Base-by-base conservation (phyloP, 331 rosid genomes). In the Quercus phellos region DNA sequence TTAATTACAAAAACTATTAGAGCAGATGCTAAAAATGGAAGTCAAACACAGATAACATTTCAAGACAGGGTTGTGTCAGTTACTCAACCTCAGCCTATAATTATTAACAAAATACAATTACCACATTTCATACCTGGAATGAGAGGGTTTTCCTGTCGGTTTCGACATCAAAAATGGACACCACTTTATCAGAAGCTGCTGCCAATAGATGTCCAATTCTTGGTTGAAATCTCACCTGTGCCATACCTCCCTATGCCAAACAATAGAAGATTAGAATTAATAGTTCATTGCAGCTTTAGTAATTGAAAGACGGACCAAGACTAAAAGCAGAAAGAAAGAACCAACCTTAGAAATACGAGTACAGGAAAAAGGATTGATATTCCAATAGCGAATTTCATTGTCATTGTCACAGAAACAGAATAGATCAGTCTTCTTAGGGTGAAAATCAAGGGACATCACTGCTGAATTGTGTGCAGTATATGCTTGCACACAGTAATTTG, bases 201-300 rank as follows among this genome's bases (percentile, higher is more conserved):
- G 87, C 90, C 63, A 87, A 81, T 7, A 74, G 50, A 1, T 72
- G 86, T 22, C 90, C 90, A 7, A 30, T 14, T 79, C 78, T 75
- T 54, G 90, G 90, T 76, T 87, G 90, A 82, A 87, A 87, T 77
- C 90, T 84, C 85, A 84, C 90, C 71, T 82, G 79, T 51, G 83
- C 43, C 78, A 29, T 82, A 74, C 83, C 90, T 60, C 88, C 90
- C 90, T 87, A 77, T 30, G 72, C 73, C 72, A 77, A 74, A 51
- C 75, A 68, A 55, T 56, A 69, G 55, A 58, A 22, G 79, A 63
- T 64, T 64, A 17, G 14, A 66, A 34, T 29, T 32, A 34, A 6
- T 18, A 8, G 71, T 8, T 18, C 66, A 18, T 13, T 30, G 16
- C 50, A 34, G 51, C 71, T 34, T 34, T 32, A 34, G 8, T 8